A percentile compares a stretch with the other conserved stretches of the same genome.
Conservation (phyloP, 2,329 filamentous ascomycete species). For the Aspergillus candidus region DNA sequence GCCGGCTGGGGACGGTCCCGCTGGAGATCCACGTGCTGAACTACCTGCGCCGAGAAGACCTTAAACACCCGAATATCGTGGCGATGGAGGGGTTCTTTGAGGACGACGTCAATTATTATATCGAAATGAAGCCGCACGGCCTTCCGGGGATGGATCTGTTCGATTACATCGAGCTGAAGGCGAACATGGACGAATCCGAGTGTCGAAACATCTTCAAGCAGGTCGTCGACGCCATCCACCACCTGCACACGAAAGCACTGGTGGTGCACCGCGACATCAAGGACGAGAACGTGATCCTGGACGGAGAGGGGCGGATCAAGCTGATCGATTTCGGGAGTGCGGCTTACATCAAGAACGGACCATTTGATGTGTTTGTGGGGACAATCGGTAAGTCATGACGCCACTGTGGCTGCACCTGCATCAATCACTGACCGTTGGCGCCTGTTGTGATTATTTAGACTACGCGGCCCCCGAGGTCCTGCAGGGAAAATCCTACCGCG, state of each 20-base stretch:
- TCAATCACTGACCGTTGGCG: background rate
- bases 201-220: conserved; percentile 93
- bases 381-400: conserved; percentile 71
- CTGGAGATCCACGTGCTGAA: conserved; percentile 96
- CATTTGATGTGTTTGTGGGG: conserved; percentile 97
- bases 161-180: conserved; percentile 93
- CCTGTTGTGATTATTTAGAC: conserved; percentile 50
- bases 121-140: conserved; percentile 91
- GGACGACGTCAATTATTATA: conserved; percentile 78
- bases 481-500: conserved; percentile 82
- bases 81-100: conserved; percentile 66
- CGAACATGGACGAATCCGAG: conserved; percentile 93
- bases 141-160: conserved; percentile 97
- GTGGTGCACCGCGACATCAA: conserved; percentile 99
- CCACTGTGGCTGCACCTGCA: conserved; percentile 4
- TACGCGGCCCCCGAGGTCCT: conserved; percentile 98
- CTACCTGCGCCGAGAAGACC: conserved; percentile 70
- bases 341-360: conserved; percentile 95
- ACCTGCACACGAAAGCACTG: conserved; percentile 81
- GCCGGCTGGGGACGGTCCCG: conserved; percentile 86
- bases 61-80: conserved; percentile 60
- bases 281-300: conserved; percentile 94
- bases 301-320: conserved; percentile 92
- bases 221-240: conserved; percentile 81
- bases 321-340: conserved; percentile 97